Evolutionary conservation across 2,329 filamentous ascomycete species (phyloP).

Genomic region (Beauveria pseudobassiana): DNA sequence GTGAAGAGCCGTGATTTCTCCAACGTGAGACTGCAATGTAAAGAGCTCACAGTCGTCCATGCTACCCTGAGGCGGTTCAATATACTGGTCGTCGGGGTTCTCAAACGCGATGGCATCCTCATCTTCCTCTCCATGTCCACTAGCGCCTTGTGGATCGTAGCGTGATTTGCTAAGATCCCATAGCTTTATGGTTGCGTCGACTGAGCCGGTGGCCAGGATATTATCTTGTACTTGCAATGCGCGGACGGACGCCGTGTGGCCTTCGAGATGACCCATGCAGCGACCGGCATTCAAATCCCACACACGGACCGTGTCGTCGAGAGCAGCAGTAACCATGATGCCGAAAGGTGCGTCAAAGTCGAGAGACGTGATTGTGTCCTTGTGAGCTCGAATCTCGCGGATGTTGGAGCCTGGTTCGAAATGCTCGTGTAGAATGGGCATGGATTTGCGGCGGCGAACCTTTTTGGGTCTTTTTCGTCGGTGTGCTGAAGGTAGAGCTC

Average conservation of each 20-base stretch:
- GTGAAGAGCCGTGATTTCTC: slow-evolving; percentile 88
- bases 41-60: slow-evolving; percentile 88
- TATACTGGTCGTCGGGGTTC: slow-evolving; percentile 57
- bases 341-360: slow-evolving; percentile 98
- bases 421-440: slow-evolving; percentile 93
- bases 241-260: slow-evolving; percentile 88
- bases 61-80: slow-evolving; percentile 67
- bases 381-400: slow-evolving; percentile 80
- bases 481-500: slow-evolving; percentile 39
- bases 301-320: slow-evolving; percentile 90
- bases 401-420: slow-evolving; percentile 85
- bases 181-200: slow-evolving; percentile 87
- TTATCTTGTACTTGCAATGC: slow-evolving; percentile 93
- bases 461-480: slow-evolving; percentile 40
- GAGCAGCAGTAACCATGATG: slow-evolving; percentile 81
- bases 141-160: slow-evolving; percentile 64
- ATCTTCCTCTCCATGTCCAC: slow-evolving; percentile 51
- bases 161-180: slow-evolving; percentile 91
- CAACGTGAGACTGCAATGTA: slow-evolving; percentile 82
- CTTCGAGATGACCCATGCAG: slow-evolving; percentile 86
- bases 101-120: slow-evolving; percentile 66
- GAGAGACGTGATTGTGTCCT: slow-evolving; percentile 78
- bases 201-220: slow-evolving; percentile 86
- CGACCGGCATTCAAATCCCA: slow-evolving; percentile 94
- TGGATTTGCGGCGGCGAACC: slow-evolving; percentile 66